Evolutionary conservation across 1,284 basidiomycete species (phyloP), one percentile per base, ranked within the genome.

Genomic region (Marasmius tenuissimus): DNA sequence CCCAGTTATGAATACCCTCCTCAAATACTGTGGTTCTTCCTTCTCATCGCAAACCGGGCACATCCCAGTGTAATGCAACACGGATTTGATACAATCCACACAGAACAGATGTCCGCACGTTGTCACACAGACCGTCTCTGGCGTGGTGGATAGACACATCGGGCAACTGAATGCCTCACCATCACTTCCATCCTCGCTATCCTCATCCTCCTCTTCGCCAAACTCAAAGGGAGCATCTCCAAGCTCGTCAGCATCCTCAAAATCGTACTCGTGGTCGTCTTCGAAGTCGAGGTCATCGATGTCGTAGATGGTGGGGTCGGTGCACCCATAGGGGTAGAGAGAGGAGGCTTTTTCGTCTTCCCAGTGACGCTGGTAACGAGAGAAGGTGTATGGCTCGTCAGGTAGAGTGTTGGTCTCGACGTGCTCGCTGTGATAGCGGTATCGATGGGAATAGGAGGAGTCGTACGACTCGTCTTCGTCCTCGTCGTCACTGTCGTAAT

Each of bases 71-170:
- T 61, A 59, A 33, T 67, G 66, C 11, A 63, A 50, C 4, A 63
- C 63, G 2, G 58, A 42, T 7, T 58, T 63, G 22, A 68, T 66
- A 48, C 68, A 69, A 53, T 61, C 54, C 16, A 63, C 61, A 57
- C 69, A 70, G 27, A 67, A 70, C 4, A 70, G 38, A 38, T 70
- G 69, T 3, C 69, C 69, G 22, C 69, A 70, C 10, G 58, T 61
- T 11, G 65, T 64, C 8, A 63, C 63, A 35, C 64, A 67, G 27
- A 67, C 59, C 10, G 65, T 50, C 3, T 64, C 22, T 1, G 63
- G 58, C 3, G 3, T 39, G 45, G 66, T 45, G 10, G 54, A 38
- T 27, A 27, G 4, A 51, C 69, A 70, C 58, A 68, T 60, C 0
- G 69, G 69, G 60, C 69, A 70, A 11, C 50, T 47, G 20, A 69